A percentile compares a stretch with the other conserved stretches of the same genome.
Conservation (phyloP, 345 rosid species). For the Corchorus olitorius region DNA sequence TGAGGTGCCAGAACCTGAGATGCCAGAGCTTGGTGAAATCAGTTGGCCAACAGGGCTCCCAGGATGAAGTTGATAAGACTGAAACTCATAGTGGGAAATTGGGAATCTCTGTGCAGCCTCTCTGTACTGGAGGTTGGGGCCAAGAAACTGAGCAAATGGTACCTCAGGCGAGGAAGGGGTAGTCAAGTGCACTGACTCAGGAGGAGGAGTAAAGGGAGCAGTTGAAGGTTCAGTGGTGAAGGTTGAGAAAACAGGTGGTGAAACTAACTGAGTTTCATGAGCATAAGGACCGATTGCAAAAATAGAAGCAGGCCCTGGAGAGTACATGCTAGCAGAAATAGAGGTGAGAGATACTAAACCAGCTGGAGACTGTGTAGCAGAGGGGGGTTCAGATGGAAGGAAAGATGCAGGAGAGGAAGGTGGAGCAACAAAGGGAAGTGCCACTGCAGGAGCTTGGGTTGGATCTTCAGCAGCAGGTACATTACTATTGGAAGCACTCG, state of each 20-base stretch:
- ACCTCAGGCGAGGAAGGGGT: constrained; percentile 97
- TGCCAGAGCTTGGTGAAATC: constrained; percentile 87
- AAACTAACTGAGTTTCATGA: constrained; percentile 84
- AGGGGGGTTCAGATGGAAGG: constrained; percentile 89
- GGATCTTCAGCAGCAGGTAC: constrained; percentile 41
- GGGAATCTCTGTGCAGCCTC: constrained; percentile 51
- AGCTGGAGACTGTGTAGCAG: constrained; percentile 83
- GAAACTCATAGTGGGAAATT: constrained; percentile 65
- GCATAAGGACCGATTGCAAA: constrained; percentile 97
- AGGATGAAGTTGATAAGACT: constrained; percentile 78
- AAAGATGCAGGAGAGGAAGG: constrained; percentile 98
- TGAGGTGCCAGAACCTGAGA: constrained; percentile 86
- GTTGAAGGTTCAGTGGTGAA: constrained; percentile 98
- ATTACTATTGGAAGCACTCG: constrained; percentile 32
- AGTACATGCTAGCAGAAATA: constrained; percentile 61
- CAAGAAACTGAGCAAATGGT: constrained; percentile 87
- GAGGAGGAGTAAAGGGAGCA: constrained; percentile 93
- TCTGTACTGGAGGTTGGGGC: constrained; percentile 41
- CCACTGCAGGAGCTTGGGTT: constrained; percentile 35
- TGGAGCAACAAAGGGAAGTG: constrained; percentile 84
- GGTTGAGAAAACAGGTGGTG: constrained; percentile 92
- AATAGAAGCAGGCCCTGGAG: constrained; percentile 77
- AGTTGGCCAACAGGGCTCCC: constrained; percentile 95
- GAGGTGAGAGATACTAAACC: constrained; percentile 63
- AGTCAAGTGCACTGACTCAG: constrained; percentile 76